phyloP scores from a whole-genome alignment of 495 filamentous ascomycete genomes.

The Cladorrhinum samala region DNA sequence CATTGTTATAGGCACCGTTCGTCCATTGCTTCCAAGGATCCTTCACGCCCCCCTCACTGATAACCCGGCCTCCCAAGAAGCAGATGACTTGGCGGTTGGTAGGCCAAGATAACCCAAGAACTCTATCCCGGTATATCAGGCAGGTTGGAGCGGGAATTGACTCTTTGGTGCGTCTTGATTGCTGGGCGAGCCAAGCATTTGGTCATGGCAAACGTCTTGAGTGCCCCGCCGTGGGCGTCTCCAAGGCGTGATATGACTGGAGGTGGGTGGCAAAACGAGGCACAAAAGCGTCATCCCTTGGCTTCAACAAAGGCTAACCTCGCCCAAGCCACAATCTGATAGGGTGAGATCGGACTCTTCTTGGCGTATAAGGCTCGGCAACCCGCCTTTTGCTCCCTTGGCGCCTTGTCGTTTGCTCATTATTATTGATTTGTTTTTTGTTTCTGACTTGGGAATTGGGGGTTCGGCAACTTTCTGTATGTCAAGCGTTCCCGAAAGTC shows the following conservation, averaged over 20 bases:
- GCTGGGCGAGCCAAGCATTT: constrained; percentile 6
- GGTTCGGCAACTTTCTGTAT: no score
- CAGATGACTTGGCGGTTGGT: constrained; percentile 2
- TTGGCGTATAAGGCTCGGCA: constrained; percentile 13
- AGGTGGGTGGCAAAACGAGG: constrained; percentile 16
- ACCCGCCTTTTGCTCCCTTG: constrained; percentile 1
- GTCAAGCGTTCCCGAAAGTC: no score
- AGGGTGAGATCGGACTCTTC: not conserved
- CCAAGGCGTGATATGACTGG: constrained; percentile 8
- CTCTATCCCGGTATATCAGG: constrained; percentile 20
- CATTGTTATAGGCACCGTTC: not conserved
- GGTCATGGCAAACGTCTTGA: constrained; percentile 6
- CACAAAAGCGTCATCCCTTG: constrained; percentile 14
- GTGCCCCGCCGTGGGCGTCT: constrained; percentile 8
- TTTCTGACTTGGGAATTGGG: no score
- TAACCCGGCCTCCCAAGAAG: constrained; percentile 7
- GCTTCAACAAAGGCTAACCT: constrained; percentile 18
- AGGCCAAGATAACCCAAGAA: constrained; percentile 28
- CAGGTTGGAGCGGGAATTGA: not conserved
- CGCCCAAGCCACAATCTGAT: constrained; percentile 8
- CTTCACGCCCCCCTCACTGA: constrained; percentile 11
- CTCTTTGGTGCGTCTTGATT: not conserved
- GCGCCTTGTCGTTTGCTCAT: not conserved
- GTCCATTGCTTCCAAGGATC: not conserved
- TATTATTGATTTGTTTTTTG: no score